A percentile compares a stretch with the other conserved stretches of the same genome.
Evolutionary conservation across 2,329 filamentous ascomycete species (phyloP).

Genomic region (Dryadomyces quercus-mongolicae): DNA sequence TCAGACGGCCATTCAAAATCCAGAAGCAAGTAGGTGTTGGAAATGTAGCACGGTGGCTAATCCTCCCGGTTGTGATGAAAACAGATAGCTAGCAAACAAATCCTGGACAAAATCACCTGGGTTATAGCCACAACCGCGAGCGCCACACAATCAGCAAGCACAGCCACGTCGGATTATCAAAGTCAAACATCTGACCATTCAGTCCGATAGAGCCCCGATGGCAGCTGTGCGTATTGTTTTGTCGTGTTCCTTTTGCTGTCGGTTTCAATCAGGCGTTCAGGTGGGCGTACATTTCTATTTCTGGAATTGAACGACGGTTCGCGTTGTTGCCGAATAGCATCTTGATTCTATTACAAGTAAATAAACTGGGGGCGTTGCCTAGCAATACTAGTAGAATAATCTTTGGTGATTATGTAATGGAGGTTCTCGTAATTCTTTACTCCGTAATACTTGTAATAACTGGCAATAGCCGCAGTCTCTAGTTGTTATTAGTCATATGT

Average conservation of each 20-base stretch:
- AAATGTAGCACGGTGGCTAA: neutral
- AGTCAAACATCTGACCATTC: neutral
- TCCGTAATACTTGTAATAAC: neutral
- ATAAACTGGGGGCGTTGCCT: neutral
- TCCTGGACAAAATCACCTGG: too few species aligned
- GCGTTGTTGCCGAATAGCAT: too few species aligned
- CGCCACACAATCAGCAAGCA: neutral
- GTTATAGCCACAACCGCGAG: neutral
- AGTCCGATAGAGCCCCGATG: too few species aligned
- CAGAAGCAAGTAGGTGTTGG: neutral
- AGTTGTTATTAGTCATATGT: too few species aligned
- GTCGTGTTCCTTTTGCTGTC: too few species aligned
- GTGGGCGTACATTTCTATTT: too few species aligned
- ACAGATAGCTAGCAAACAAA: neutral
- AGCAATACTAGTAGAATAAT: neutral
- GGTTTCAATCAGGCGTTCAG: too few species aligned
- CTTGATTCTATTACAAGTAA: neutral
- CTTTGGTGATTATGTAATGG: neutral
- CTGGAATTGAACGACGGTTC: too few species aligned
- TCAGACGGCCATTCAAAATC: neutral
- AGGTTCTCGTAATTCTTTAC: too few species aligned
- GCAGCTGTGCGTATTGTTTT: too few species aligned
- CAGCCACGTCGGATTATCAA: neutral
- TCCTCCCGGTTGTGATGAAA: neutral
- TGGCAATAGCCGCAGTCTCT: too few species aligned